Evolutionary conservation across 768 basidiomycete species (phyloP).

Genomic region (Gloeostereum incarnatum): DNA sequence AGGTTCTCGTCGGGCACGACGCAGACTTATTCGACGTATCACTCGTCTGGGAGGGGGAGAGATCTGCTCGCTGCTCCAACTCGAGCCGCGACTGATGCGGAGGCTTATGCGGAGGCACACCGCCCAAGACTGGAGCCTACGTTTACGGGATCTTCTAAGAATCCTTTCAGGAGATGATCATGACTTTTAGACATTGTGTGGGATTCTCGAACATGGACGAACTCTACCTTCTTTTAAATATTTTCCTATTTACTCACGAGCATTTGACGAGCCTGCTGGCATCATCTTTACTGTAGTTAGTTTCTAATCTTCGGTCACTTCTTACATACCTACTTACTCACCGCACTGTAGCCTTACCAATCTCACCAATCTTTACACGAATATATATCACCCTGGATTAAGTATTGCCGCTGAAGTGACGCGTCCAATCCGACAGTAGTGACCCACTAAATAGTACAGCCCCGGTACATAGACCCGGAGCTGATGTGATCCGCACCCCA

Average conservation of each 20-base stretch:
- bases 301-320: no score
- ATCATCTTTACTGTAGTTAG: no score
- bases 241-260: neutral
- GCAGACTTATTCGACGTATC: slow-evolving; percentile 4
- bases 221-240: neutral
- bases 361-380: no score
- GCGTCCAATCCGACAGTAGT: no score
- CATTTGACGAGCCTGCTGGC: no score
- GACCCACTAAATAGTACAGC: no score
- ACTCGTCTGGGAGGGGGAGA: slow-evolving; percentile 3
- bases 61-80: slow-evolving; percentile 24
- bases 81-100: slow-evolving; percentile 54
- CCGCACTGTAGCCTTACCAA: no score
- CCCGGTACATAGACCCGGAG: no score
- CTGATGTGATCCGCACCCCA: no score
- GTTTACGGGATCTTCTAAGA: slow-evolving; percentile 38
- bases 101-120: slow-evolving; percentile 34
- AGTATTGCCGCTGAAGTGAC: no score
- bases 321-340: no score
- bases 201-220: slow-evolving; percentile 1
- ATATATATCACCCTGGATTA: no score
- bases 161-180: slow-evolving; percentile 42
- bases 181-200: neutral
- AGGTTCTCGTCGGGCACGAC: slow-evolving; percentile 39
- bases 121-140: slow-evolving; percentile 18